A percentile compares a stretch with the other conserved stretches of the same genome.
Conservation (phyloP, 768 basidiomycete genomes). For the Daedaleopsis sinensis region DNA sequence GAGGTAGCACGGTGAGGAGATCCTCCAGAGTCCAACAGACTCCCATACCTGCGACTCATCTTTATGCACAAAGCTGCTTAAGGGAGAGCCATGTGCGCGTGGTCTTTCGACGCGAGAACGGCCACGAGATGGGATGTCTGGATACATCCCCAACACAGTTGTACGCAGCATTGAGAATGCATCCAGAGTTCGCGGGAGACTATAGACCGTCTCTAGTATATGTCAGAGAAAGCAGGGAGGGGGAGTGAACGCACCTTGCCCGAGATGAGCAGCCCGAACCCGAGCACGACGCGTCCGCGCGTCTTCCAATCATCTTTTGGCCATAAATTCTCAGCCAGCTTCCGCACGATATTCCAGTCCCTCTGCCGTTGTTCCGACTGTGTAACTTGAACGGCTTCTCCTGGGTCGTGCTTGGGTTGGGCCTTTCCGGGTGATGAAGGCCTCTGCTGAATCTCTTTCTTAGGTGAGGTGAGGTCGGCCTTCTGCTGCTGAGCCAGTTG, state of each 20-base stretch:
- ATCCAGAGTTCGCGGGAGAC: too few relatives aligned
- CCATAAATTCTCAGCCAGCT: constrained; percentile 90
- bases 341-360: constrained; percentile 88
- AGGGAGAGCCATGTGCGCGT: too few relatives aligned
- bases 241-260: constrained; percentile 71
- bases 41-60: too few relatives aligned
- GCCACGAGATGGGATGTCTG: too few relatives aligned
- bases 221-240: not conserved
- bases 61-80: too few relatives aligned
- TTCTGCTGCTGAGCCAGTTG: constrained; percentile 8
- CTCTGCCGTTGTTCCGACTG: constrained; percentile 59
- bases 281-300: constrained; percentile 78
- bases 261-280: constrained; percentile 75
- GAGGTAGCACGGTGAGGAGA: too few relatives aligned
- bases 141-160: too few relatives aligned
- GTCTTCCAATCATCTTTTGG: constrained; percentile 84
- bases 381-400: constrained; percentile 17
- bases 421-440: not conserved
- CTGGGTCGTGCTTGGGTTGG: constrained; percentile 12
- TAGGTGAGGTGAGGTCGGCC: constrained; percentile 1
- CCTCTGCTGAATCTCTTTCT: not conserved
- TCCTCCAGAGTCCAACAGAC: too few relatives aligned
- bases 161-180: too few relatives aligned
- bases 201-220: not conserved
- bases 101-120: too few relatives aligned